A percentile compares a stretch with the other conserved stretches of the same genome.
Conservation (phyloP, 371 early-diverging fungal species). For the Rhizopus microsporus region DNA sequence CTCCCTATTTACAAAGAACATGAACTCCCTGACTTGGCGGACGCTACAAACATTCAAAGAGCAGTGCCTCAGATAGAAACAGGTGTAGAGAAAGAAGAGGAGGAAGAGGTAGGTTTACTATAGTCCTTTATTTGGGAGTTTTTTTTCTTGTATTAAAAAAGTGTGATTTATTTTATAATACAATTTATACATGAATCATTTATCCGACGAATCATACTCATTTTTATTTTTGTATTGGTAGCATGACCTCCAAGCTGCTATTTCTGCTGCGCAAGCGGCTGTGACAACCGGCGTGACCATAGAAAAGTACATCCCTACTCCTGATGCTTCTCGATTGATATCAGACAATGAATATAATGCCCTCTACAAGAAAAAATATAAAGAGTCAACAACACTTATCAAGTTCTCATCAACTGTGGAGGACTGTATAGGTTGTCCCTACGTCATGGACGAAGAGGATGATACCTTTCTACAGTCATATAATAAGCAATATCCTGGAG, state of each 20-base stretch:
- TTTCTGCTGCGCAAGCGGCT: constrained; percentile 77
- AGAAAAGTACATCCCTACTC: constrained; percentile 85
- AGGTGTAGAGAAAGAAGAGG: constrained; percentile 93
- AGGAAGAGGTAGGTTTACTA: constrained; percentile 62
- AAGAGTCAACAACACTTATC: constrained; percentile 79
- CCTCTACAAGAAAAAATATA: constrained; percentile 68
- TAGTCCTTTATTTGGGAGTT: constrained; percentile 2
- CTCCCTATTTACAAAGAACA: constrained; percentile 61
- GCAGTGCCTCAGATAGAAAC: constrained; percentile 73
- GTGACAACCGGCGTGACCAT: constrained; percentile 59
- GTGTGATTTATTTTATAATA: constrained; percentile 19
- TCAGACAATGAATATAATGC: constrained; percentile 55
- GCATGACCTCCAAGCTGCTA: constrained; percentile 95
- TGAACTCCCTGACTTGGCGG: constrained; percentile 62
- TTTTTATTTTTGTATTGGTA: constrained; percentile 59
- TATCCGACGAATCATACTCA: constrained; percentile 3
- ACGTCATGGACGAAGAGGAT: constrained; percentile 89
- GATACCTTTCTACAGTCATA: constrained; percentile 65
- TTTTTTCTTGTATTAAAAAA: not conserved
- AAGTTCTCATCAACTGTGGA: constrained; percentile 89
- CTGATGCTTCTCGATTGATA: constrained; percentile 80
- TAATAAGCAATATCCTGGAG: constrained; percentile 41
- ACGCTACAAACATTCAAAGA: constrained; percentile 60
- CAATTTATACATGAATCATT: constrained; percentile 18
- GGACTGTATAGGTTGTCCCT: constrained; percentile 79